A percentile compares a stretch with the other conserved stretches of the same genome.
Evolutionary conservation across 148 eudicot species (phyloP).

Genomic region (Chenopodium album): DNA sequence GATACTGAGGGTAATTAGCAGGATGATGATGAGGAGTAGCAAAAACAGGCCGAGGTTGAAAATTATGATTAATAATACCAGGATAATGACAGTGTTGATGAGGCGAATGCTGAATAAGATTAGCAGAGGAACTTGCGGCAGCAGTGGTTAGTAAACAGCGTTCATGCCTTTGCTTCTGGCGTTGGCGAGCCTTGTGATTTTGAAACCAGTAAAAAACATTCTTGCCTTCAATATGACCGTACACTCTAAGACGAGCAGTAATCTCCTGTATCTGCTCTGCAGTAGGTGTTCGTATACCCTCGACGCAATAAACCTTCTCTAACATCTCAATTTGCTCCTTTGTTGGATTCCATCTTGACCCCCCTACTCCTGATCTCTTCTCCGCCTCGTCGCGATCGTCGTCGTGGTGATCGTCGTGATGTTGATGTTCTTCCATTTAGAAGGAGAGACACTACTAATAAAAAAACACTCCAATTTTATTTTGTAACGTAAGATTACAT

Average conservation of each 20-base stretch:
- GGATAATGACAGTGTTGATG: background rate
- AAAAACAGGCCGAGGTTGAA: conserved; percentile 5
- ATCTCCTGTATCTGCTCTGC: conserved; percentile 87
- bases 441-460: too few species aligned
- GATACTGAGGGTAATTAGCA: conserved; percentile 5
- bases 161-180: conserved; percentile 56
- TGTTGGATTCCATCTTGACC: conserved; percentile 79
- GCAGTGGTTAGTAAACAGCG: background rate
- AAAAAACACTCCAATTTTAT: too few species aligned
- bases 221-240: conserved; percentile 86
- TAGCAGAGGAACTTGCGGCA: conserved; percentile 11
- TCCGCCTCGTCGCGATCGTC: background rate
- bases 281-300: conserved; percentile 73
- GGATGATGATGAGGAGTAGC: conserved; percentile 14
- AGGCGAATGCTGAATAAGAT: background rate
- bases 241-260: conserved; percentile 46
- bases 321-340: conserved; percentile 77
- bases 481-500: too few species aligned
- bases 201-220: conserved; percentile 98
- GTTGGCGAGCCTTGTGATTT: conserved; percentile 89
- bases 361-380: conserved; percentile 37
- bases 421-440: background rate
- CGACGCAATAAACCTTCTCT: conserved; percentile 53
- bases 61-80: conserved; percentile 5
- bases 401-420: background rate